Evolutionary conservation across 495 filamentous ascomycete genomes (phyloP), one percentile per base, ranked within the genome.

Genomic region (Penicillium canariense): DNA sequence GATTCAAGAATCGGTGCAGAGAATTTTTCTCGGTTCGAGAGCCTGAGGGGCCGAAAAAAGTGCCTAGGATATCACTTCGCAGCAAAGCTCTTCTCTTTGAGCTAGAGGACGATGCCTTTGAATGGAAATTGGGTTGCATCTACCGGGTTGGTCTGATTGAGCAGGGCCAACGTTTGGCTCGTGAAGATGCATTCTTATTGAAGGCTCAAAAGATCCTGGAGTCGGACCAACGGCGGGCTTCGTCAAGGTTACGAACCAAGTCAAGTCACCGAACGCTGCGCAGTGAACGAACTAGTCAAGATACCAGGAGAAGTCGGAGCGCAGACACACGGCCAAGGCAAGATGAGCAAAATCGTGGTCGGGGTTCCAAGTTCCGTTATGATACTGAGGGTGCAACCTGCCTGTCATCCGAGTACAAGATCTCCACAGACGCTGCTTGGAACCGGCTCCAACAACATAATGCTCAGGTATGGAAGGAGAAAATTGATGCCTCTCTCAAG

Each of bases 31-130:
- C 94, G 8, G 84, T 87, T 3, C 93, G 93, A 70, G 75, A 78
- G 17, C 88, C 94, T 0, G 89, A 96, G 68, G 84, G 78, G 7
- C 90, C 95, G 1, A 97, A 91, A 65, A 80, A 82, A 36, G 82
- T 97, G 4, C 95, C 94, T 6, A 90, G 86, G 62, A 71, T 97
- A 11, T 90, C 90, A 0, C 43, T 99, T 2, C 83, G 90, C 40
- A 87, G 85, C 45, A 91, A 87, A 65, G 88, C 85, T 0, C 68
- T 97, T 9, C 72, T 96, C 20, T 90, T 97, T 52, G 90, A 96
- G 55, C 74, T 99, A 43, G 94, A 99, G 69, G 94, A 99, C 68
- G 91, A 94, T 47, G 86, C 89, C 1, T 99, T 99, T 63, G 94
- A 99, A 66, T 97, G 92, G 87, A 96, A 96, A 63, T 78, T 99